Evolutionary conservation across 1,284 basidiomycete genomes (phyloP).

Genomic region (Naganishia sp.): DNA sequence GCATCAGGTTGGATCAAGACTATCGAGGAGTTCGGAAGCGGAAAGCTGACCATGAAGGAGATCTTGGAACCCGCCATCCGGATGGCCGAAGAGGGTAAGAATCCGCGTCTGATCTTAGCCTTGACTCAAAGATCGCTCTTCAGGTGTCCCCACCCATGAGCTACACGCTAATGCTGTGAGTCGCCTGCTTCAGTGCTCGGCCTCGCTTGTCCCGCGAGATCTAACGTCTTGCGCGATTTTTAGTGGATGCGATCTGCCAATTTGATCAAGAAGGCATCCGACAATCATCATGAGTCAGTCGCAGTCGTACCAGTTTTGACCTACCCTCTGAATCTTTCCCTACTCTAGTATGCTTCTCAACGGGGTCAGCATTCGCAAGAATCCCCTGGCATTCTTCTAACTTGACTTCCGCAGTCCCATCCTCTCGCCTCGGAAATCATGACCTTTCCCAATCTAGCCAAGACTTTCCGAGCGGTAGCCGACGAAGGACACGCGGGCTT

Average conservation of each 20-base stretch:
- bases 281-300: constrained; percentile 64
- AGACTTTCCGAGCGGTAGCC: constrained; percentile 77
- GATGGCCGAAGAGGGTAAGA: constrained; percentile 73
- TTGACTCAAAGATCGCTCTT: background rate
- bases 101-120: background rate
- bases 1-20: constrained; percentile 93
- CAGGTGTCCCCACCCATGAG: constrained; percentile 10
- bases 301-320: background rate
- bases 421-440: constrained; percentile 71
- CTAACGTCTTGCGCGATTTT: background rate
- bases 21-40: constrained; percentile 76
- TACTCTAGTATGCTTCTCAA: constrained; percentile 71
- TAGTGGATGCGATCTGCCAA: constrained; percentile 76
- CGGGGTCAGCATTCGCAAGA: constrained; percentile 64
- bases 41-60: constrained; percentile 74
- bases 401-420: constrained; percentile 32
- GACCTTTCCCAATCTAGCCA: constrained; percentile 74
- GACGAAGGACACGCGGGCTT: constrained; percentile 84
- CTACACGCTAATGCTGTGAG: constrained; percentile 66
- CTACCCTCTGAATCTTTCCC: constrained; percentile 1
- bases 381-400: background rate
- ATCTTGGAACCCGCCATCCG: constrained; percentile 83
- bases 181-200: constrained; percentile 1
- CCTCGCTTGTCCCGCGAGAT: no score
- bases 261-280: constrained; percentile 76